These are phyloP conservation scores for Chrysoporthe puriensis DNA, from an alignment of 2,329 filamentous ascomycete genomes.

Conservation along the genomic window DNA sequence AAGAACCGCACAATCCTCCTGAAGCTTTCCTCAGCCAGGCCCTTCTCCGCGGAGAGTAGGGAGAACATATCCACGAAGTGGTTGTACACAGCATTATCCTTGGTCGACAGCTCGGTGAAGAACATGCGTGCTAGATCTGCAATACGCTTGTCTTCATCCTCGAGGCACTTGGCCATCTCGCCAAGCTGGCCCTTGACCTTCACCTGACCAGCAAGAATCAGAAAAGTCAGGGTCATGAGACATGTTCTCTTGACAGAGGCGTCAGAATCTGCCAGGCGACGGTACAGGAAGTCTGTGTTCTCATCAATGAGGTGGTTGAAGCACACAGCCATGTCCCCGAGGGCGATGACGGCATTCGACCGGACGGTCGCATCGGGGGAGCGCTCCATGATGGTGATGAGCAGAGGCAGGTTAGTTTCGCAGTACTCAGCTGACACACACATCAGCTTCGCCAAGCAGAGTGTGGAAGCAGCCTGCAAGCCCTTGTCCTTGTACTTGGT, in stretches of 20 bases:
- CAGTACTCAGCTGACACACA: constrained; percentile 97
- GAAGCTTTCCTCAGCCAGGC: constrained; percentile 83
- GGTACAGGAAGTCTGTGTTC: constrained; percentile 97
- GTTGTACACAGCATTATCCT: constrained; percentile 99
- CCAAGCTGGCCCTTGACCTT: constrained; percentile 99
- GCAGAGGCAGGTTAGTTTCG: constrained; percentile 85
- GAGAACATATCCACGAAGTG: constrained; percentile 99
- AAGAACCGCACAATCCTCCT: constrained; percentile 88
- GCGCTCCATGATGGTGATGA: constrained; percentile 97
- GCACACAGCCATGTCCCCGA: constrained; percentile 98
- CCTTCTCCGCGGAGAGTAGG: constrained; percentile 79
- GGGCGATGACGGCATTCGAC: constrained; percentile 93
- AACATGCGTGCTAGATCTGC: constrained; percentile 96
- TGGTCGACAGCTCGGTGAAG: constrained; percentile 95
- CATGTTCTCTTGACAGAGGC: constrained; percentile 94
- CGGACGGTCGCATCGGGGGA: constrained; percentile 90
- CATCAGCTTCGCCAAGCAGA: constrained; percentile 98
- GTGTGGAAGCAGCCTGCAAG: constrained; percentile 87
- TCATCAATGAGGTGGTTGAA: constrained; percentile 99
- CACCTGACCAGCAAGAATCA: constrained; percentile 95
- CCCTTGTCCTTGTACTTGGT: constrained; percentile 88
- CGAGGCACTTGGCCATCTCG: constrained; percentile 98
- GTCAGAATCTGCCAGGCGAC: constrained; percentile 86
- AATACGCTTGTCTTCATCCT: constrained; percentile 93
- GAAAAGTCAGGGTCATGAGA: constrained; percentile 96